Base-by-base conservation (phyloP, 306 rosid species). In the Cyamopsis tetragonoloba region DNA sequence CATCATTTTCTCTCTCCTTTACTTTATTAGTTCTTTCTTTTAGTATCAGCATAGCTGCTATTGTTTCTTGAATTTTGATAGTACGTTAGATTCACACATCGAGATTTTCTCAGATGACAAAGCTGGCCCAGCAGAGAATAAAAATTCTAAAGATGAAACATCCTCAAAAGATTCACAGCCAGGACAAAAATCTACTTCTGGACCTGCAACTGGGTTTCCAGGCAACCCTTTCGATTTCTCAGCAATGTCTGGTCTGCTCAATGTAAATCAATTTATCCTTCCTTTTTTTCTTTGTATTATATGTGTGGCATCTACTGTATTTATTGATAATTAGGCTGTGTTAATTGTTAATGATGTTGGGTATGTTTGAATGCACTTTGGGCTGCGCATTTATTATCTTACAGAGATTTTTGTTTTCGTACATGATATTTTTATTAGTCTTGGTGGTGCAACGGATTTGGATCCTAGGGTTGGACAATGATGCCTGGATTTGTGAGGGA, bases 191-290 rank as follows among this genome's bases (percentile, higher is more conserved):
- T 42, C 85, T 4, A 2, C 78, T 32, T 48, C 97, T 79, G 75
- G 81, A 37, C 81, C 88, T n/a, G 85, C 81, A 60, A 18, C 85
- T 58, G 92, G 86, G 27, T 41, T 83, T 61, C 81, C 89, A 22
- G 28, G 78, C 47, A 88, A 86, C 74, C 95, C 97, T 63, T 95
- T 95, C 75, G 99, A 95, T 87, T 95, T 95, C 74, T 90, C 97
- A 17, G 89, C 86, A 14, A 95, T 95, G 97, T 64, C 75, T 71
- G 96, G 97, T 72, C 82, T 95, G 76, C 97, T 95, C 73, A 95
- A 90, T 95, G 99, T 95, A 88, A 20, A 72, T 50, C 27, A 8
- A 18, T 27, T 0, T 63, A 43, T 12, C 56, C 49, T 43, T 34
- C 57, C 35, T 43, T 7, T 51, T 57, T 20, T 11, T 67, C 7